Base-by-base conservation (phyloP, 2,329 filamentous ascomycete genomes). In the Knufia fluminis region DNA sequence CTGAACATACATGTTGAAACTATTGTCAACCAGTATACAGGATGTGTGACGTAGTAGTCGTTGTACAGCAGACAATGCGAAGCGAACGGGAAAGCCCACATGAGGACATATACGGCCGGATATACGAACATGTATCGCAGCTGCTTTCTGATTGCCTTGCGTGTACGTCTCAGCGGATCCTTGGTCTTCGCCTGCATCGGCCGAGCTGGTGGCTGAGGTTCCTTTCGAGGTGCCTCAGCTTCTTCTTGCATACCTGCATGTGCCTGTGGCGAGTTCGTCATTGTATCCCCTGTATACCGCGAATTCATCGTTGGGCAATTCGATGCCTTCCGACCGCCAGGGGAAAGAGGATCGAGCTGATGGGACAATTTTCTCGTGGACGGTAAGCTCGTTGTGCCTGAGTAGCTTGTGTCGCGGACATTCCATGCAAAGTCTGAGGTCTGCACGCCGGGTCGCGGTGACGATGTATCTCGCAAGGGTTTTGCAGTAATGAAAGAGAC, bases 81-180 rank as follows among this genome's bases (percentile, higher is more conserved):
- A 1, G 82, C 67, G 57, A 89, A 86, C 0, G 86, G 85, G 6
- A 85, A 67, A 2, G 84, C 66, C 86, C 86, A 91, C 56, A 86
- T 78, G 3, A 78, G 64, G 17, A 85, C 72, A 64, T 91, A 90
- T 3, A 85, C 75, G 16, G 83, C 62, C 0, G 86, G 86, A 62
- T 91, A 91, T 42, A 88, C 79, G 65, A 90, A 87, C 16, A 89
- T 72, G 24, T 84, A 75, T 26, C 82, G 77, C 1, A 89, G 72
- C 59, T 89, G 84, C 8, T 81, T 76, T 39, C 77, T 75, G 51
- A 86, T 81, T 51, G 75, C 77, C 14, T 74, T 68, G 10, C 79
- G 74, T 7, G 74, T 63, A 57, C 69, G 62, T 42, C 64, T 59
- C 2, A 60, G 46, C 10, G 53, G 55, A 31, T 59, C 57, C 14